Evolutionary conservation across 164 flowering plant species (phyloP), one percentile per base, ranked within the genome.

Genomic region (Stephania cephalantha): DNA sequence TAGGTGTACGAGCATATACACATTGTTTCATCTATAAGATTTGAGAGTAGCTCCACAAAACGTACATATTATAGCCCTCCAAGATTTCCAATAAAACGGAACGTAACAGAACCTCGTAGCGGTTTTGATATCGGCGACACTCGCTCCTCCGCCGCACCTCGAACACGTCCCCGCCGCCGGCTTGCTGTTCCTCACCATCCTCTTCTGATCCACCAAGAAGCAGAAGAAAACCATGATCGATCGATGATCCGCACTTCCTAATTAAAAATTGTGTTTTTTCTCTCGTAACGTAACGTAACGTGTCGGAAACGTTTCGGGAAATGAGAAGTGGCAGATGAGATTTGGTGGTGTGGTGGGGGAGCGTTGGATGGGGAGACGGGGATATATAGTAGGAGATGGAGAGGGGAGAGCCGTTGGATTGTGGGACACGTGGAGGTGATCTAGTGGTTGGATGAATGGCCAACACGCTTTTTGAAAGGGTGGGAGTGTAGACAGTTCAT

Each of bases 161-260:
- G 97, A 93, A 77, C 97, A 93, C 22, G 75, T 82, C 50, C 95
- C 97, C 7, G 97, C 94, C 35, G 87, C 89, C 71, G 97, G 97
- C 83, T 90, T 90, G 83, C 88, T 88, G 45, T 84, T 78, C 52
- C 79, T 48, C 79, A 88, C 83, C 75, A 73, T 65, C 75, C 83
- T 79, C 76, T 77, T 87, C 83, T 93, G 97, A 83, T 93, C 97
- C 20, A 93, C 95, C 4, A 93, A 79, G 71, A 88, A 93, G 71
- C 97, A 93, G 74, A 89, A 90, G 70, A 82, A 87, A 18, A 90
- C 97, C 97, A 93, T 90, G 44, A 35, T 35, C 42, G 25, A 25
- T 25, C 25, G 25, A 25, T 25, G 55, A 53, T 20, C 31, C 50
- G 2, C 55, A 25, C 50, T 18, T n/a, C 42, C 4, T 35, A 35